A percentile compares a stretch with the other conserved stretches of the same genome.
Conservation (phyloP, 2,329 filamentous ascomycete species). For the Aspergillus caelatus region DNA sequence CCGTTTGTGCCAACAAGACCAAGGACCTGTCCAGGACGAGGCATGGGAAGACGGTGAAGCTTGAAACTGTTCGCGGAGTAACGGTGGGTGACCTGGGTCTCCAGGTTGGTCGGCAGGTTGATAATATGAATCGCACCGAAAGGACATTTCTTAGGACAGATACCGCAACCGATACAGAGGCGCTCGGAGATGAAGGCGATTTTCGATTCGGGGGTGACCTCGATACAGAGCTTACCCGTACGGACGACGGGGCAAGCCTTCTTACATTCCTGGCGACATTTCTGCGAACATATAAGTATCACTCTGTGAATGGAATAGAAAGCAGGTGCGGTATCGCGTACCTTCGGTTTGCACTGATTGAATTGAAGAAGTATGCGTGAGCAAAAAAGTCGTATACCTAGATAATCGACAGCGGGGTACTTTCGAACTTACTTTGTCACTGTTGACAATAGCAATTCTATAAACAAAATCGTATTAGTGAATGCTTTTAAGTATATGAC, state of each 20-base stretch:
- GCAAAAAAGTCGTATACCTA: conserved; percentile 30
- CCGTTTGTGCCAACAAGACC: conserved; percentile 98
- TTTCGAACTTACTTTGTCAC: conserved; percentile 76
- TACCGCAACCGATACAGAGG: conserved; percentile 97
- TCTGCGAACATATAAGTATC: conserved; percentile 56
- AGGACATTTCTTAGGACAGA: conserved; percentile 98
- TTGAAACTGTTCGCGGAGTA: conserved; percentile 99
- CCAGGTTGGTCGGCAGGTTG: conserved; percentile 99
- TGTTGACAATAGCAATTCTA: conserved; percentile 98
- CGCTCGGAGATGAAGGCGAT: conserved; percentile 98
- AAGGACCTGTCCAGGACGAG: conserved; percentile 89
- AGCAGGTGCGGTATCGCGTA: conserved; percentile 41
- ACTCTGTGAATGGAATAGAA: background rate
- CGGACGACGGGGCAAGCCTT: conserved; percentile 97
- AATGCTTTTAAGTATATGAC: background rate
- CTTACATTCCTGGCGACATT: conserved; percentile 99
- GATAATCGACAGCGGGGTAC: conserved; percentile 36
- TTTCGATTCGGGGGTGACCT: conserved; percentile 84
- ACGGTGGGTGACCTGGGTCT: conserved; percentile 95
- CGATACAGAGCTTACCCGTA: conserved; percentile 96
- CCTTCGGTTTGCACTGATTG: conserved; percentile 81
- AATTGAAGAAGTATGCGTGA: conserved; percentile 42
- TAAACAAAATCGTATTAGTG: conserved; percentile 22
- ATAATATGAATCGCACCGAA: conserved; percentile 99
- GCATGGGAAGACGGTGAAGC: conserved; percentile 94